phyloP scores from a whole-genome alignment of 192 early-diverging fungal species.

The Coemansia sp. region DNA sequence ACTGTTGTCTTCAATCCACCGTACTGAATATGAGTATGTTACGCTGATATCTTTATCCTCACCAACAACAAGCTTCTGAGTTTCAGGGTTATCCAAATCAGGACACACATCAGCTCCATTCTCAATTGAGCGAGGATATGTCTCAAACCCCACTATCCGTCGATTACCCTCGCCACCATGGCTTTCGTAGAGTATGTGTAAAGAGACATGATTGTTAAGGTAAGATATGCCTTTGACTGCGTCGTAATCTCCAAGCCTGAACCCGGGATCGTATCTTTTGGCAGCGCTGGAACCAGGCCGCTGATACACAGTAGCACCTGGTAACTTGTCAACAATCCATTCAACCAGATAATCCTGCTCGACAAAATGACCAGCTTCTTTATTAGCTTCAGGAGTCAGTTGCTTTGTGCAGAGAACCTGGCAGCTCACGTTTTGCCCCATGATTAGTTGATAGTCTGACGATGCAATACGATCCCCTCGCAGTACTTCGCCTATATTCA shows the following conservation, averaged over 20 bases:
- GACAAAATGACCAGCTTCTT: conserved; percentile 55
- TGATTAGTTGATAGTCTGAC: conserved; percentile 57
- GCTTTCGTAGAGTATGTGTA: conserved; percentile 61
- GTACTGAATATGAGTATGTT: conserved; percentile 70
- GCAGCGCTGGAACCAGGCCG: not conserved
- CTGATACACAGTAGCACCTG: conserved; percentile 58
- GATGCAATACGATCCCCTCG: conserved; percentile 69
- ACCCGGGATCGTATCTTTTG: conserved; percentile 61
- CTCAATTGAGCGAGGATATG: conserved; percentile 60
- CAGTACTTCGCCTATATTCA: conserved; percentile 66
- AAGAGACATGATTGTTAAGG: conserved; percentile 67
- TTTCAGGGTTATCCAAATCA: conserved; percentile 5
- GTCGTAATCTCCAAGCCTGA: conserved; percentile 58
- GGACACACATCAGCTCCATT: conserved; percentile 36
- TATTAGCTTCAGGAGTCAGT: conserved; percentile 44
- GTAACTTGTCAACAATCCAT: conserved; percentile 70
- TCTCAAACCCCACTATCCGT: conserved; percentile 71
- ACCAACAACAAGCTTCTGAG: conserved; percentile 25
- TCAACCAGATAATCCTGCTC: conserved; percentile 64
- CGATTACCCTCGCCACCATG: conserved; percentile 30
- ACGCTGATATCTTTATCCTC: conserved; percentile 35
- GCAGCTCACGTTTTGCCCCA: conserved; percentile 55
- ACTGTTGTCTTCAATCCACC: conserved; percentile 61
- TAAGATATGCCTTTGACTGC: conserved; percentile 42
- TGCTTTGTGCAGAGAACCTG: conserved; percentile 57